Evolutionary conservation across 306 rosid genomes (phyloP), one percentile per base, ranked within the genome.

Genomic region (Vigna angularis): DNA sequence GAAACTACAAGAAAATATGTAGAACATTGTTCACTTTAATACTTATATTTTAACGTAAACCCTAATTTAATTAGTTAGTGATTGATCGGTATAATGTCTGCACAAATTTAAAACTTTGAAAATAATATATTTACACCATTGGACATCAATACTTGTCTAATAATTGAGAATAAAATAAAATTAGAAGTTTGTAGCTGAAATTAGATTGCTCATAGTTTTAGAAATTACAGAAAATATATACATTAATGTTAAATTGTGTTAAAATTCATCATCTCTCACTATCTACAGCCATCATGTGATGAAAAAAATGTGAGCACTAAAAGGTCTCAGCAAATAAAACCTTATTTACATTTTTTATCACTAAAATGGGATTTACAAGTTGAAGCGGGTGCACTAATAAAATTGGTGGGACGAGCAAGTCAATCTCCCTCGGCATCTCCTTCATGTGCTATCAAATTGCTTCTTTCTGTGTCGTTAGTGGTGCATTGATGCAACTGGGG

Each of bases 401-500:
- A 28, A 48, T 47, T 9, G 0, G 14, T 3, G 14, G 14, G 15
- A 45, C 5, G 5, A 10, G 50, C 16, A 45, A 28, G 18, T 86
- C 85, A 86, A 73, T 68, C 66, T 48, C 58, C 56, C 52, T 74
- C 58, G 18, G 75, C 38, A 45, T 79, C 90, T 80, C 72, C 83
- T 64, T 84, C 90, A 63, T 26, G 84, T 5, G 75, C 80, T 69
- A 22, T 56, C 72, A 68, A 76, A 51, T 40, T 82, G 63, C 71
- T 87, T 81, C 81, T 77, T 83, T 91, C 98, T 48, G 83, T 83
- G 64, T 79, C 75, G 8, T 32, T 61, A 20, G 38, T 80, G 76
- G 77, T 89, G 83, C 91, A 81, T 30, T 82, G 94, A 52, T 90
- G 90, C 78, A 87, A 79, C 34, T 82, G 94, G n/a, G 91, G 93